Conservation (phyloP, 2,329 filamentous ascomycete species). For the Acrocalymma vagum region DNA sequence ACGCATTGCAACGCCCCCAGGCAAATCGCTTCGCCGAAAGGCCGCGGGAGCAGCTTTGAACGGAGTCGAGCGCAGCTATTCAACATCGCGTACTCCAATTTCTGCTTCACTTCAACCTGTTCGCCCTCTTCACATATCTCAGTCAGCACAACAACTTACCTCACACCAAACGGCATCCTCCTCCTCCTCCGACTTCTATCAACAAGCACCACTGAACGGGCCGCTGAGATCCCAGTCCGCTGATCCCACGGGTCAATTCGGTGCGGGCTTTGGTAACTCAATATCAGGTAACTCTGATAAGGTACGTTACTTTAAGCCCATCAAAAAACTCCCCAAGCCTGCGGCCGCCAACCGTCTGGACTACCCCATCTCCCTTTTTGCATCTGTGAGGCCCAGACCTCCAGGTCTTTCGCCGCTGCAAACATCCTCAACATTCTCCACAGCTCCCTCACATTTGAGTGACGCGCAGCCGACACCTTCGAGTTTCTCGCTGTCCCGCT, state of each 20-base stretch:
- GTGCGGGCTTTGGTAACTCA: constrained; percentile 23
- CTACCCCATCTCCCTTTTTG: constrained; percentile 17
- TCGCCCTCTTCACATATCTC: constrained; percentile 36
- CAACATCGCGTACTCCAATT: constrained; percentile 16
- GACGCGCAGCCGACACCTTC: constrained; percentile 26
- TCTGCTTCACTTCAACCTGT: constrained; percentile 20
- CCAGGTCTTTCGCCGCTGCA: constrained; percentile 26
- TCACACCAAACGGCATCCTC: constrained; percentile 25
- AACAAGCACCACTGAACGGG: constrained; percentile 22
- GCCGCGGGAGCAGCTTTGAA: constrained; percentile 43
- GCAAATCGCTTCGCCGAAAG: constrained; percentile 47
- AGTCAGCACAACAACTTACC: constrained; percentile 37
- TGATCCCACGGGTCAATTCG: constrained; percentile 28
- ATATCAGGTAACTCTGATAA: constrained; percentile 23
- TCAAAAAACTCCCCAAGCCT: constrained; percentile 46
- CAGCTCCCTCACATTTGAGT: constrained; percentile 28
- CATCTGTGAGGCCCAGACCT: constrained; percentile 23
- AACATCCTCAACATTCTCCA: constrained; percentile 25
- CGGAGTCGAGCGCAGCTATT: constrained; percentile 37
- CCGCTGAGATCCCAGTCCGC: constrained; percentile 37
- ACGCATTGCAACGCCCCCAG: constrained; percentile 34
- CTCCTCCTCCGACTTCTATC: constrained; percentile 14
- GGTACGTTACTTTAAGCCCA: constrained; percentile 41
- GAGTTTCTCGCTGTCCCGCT: constrained; percentile 45
- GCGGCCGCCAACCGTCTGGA: constrained; percentile 20